These are phyloP conservation scores for Hygrophorus pudorinus DNA, from an alignment of 768 basidiomycete genomes.

Conservation along the genomic window DNA sequence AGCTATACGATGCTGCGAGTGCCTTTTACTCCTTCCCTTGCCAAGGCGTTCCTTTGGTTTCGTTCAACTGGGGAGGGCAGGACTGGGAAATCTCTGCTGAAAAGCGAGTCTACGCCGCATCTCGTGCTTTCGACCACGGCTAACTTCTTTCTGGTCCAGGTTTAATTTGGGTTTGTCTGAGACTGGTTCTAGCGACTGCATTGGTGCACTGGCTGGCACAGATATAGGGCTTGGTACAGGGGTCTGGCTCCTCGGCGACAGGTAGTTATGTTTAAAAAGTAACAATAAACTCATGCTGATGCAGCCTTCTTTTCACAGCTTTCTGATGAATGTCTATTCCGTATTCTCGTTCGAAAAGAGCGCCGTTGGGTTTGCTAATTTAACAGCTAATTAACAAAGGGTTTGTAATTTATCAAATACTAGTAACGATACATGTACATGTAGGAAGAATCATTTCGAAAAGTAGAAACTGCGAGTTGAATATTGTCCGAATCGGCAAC, in stretches of 20 bases:
- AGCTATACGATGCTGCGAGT: not conserved
- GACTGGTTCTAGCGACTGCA: not conserved
- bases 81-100: not conserved
- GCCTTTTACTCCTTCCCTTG: conserved; percentile 5
- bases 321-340: not conserved
- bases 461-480: too few relatives aligned
- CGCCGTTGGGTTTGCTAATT: conserved; percentile 1
- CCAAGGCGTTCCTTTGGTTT: conserved; percentile 3
- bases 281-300: not conserved
- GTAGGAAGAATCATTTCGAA: too few relatives aligned
- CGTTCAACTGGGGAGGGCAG: not conserved
- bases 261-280: not conserved
- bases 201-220: not conserved
- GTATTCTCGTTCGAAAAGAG: not conserved
- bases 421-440: too few relatives aligned
- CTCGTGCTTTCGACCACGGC: too few relatives aligned
- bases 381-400: too few relatives aligned
- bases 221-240: not conserved
- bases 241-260: conserved; percentile 3
- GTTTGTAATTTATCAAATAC: too few relatives aligned
- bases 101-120: conserved; percentile 5
- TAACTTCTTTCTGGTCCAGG: not conserved
- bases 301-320: not conserved
- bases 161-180: not conserved
- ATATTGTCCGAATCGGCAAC: too few relatives aligned